Percentiles rank a stretch among this genome's conserved stretches.
phyloP scores from a whole-genome alignment of 768 basidiomycete species.

The Kwoniella sp. region DNA sequence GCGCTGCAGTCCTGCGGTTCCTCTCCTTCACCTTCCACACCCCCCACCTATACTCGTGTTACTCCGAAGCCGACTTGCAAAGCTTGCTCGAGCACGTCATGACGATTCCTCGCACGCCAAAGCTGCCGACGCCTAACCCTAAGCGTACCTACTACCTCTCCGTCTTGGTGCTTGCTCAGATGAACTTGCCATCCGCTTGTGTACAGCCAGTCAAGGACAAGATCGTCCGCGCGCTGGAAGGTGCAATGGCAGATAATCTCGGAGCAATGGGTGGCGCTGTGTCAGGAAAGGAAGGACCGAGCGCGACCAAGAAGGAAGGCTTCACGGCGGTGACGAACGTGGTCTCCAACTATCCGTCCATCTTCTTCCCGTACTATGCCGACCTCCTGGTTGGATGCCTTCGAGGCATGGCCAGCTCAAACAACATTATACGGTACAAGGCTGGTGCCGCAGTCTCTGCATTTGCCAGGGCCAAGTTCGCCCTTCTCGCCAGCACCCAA shows the following conservation, averaged over 20 bases:
- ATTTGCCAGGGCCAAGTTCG: constrained; percentile 33
- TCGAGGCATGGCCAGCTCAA: constrained; percentile 14
- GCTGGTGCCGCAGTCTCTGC: constrained; percentile 31
- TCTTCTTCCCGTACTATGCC: constrained; percentile 38
- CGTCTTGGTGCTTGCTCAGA: constrained; percentile 38
- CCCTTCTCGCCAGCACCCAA: constrained; percentile 13
- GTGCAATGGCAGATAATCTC: constrained; percentile 30
- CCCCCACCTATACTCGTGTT: constrained; percentile 28
- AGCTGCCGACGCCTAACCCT: constrained; percentile 44
- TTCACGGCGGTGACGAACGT: constrained; percentile 36
- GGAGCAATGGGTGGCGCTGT: constrained; percentile 17
- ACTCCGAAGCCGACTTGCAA: constrained; percentile 41
- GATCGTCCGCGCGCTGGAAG: constrained; percentile 33
- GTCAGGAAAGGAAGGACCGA: constrained; percentile 28
- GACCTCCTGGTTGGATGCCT: constrained; percentile 36
- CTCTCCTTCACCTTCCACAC: constrained; percentile 32
- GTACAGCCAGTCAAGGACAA: constrained; percentile 39
- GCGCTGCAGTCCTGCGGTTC: constrained; percentile 36
- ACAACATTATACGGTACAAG: constrained; percentile 26
- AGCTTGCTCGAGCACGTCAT: constrained; percentile 34
- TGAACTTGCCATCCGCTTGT: constrained; percentile 30
- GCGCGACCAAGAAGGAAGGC: constrained; percentile 33
- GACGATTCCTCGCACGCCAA: constrained; percentile 42
- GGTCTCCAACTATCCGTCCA: constrained; percentile 31
- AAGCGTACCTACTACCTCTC: constrained; percentile 44